Evolutionary conservation across 345 rosid species (phyloP).

Genomic region (Eucalyptus decipiens): DNA sequence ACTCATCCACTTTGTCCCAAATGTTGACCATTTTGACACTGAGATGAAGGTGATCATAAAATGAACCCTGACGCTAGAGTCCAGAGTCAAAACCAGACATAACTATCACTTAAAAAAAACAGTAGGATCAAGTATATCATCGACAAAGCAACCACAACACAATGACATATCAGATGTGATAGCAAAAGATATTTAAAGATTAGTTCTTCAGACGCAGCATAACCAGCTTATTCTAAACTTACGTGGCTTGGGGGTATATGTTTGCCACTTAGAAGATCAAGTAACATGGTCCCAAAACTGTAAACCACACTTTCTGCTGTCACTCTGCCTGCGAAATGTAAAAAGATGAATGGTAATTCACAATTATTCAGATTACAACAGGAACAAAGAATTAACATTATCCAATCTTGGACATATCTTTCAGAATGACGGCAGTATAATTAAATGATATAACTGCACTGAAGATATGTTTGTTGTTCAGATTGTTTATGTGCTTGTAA

Average conservation of each 20-base stretch:
- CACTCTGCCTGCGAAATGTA: slow-evolving; percentile 64
- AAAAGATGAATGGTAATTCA: not conserved
- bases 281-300: slow-evolving; percentile 92
- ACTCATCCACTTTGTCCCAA: not conserved
- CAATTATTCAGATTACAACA: not conserved
- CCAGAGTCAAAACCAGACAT: not conserved
- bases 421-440: not conserved
- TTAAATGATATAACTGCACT: not conserved
- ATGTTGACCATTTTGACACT: not conserved
- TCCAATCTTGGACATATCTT: not conserved
- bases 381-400: not conserved
- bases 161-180: not conserved
- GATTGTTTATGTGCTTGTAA: not conserved
- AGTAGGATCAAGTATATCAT: not conserved
- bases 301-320: slow-evolving; percentile 85
- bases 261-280: slow-evolving; percentile 94
- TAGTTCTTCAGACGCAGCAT: not conserved
- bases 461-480: not conserved
- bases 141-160: not conserved
- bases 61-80: not conserved
- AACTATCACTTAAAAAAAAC: not conserved
- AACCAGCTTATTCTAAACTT: slow-evolving; percentile 1
- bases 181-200: not conserved
- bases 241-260: slow-evolving; percentile 99
- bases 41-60: not conserved